Evolutionary conservation across 352 stramenopile genomes (phyloP), one percentile per base, ranked within the genome.

Genomic region (Peronospora destructor): DNA sequence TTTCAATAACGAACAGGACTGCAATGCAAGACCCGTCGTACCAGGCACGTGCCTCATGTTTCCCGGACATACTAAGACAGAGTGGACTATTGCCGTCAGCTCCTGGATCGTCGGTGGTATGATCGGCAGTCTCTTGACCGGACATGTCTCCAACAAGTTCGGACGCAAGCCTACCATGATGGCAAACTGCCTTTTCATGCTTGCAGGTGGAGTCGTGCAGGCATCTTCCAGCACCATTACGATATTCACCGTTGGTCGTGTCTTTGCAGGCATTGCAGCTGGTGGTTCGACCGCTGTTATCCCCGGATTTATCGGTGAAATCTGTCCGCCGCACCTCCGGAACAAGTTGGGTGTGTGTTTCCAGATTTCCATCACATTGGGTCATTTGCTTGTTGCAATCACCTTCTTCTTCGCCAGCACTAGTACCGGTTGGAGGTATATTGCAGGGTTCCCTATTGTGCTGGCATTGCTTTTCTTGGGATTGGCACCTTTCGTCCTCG

Each of bases 1-100:
- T 14, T 71, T 67, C 34, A 67, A 67, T 47, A 66, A 77, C 54
- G 61, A 73, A 29, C 47, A 55, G 17, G 61, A 67, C 28, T 87
- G 76, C 41, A 56, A 67, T 11, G 69, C 61, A 11, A 59, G 57
- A 23, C 76, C 73, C 9, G 59, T 85, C 3, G 53, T 38, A 55
- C 38, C 48, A 3, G 59, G 53, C 12, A 63, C 59, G 0, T 67
- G 59, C 42, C 48, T 67, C 46, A 63, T 67, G 53, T 67, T 67
- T 17, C 59, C 59, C 0, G 53, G 59, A 19, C 59, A 67, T 30
- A 63, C 53, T 4, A 59, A 64, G 6, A 52, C 36, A 4, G 48
- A 86, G 32, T 88, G 77, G 77, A 80, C 62, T 5, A 71, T 68
- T 30, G 66, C 73, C 16, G 66, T 85, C 17, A 81, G 76, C 44